A percentile compares a stretch with the other conserved stretches of the same genome.
Conservation (phyloP, 202 grass and related monocot genomes). For the Bolboschoenoplectus hybrid region DNA sequence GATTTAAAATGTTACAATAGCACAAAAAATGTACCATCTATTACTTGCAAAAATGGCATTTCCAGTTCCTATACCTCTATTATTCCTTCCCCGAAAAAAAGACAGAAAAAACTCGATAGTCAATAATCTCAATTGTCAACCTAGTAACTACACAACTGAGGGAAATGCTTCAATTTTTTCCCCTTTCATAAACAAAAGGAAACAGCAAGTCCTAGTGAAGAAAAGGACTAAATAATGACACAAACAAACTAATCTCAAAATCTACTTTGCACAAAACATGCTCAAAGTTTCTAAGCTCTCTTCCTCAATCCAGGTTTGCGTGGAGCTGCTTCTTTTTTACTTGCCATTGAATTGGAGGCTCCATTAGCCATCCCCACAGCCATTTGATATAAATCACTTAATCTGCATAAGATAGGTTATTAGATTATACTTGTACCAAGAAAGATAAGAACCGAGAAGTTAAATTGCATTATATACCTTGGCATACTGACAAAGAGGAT, state of each 20-base stretch:
- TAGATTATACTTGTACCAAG: conserved; percentile 4
- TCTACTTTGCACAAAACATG: not conserved
- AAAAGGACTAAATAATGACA: not conserved
- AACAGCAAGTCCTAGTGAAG: not conserved
- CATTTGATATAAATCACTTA: conserved; percentile 84
- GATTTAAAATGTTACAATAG: not conserved
- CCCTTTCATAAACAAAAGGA: conserved; percentile 4
- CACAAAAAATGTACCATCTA: not conserved
- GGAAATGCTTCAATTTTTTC: not conserved
- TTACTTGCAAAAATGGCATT: not conserved
- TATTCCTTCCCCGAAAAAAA: not conserved
- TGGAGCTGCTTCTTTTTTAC: conserved; percentile 66
- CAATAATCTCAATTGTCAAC: not conserved
- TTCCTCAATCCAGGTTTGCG: conserved; percentile 67
- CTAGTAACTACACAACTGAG: not conserved
- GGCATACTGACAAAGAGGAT: conserved; percentile 88
- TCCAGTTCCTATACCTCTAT: not conserved
- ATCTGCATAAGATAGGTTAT: conserved; percentile 47
- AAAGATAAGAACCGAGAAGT: not conserved
- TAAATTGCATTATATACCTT: conserved; percentile 59
- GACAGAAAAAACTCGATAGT: not conserved
- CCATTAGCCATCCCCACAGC: conserved; percentile 58
- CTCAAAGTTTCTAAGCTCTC: conserved; percentile 50
- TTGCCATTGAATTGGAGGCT: conserved; percentile 44
- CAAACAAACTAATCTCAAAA: conserved; percentile 29